Percentiles rank a stretch among this genome's conserved stretches.
These are phyloP conservation scores for Holtermannia corniformis DNA, from an alignment of 768 basidiomycete genomes.

Conservation along the genomic window DNA sequence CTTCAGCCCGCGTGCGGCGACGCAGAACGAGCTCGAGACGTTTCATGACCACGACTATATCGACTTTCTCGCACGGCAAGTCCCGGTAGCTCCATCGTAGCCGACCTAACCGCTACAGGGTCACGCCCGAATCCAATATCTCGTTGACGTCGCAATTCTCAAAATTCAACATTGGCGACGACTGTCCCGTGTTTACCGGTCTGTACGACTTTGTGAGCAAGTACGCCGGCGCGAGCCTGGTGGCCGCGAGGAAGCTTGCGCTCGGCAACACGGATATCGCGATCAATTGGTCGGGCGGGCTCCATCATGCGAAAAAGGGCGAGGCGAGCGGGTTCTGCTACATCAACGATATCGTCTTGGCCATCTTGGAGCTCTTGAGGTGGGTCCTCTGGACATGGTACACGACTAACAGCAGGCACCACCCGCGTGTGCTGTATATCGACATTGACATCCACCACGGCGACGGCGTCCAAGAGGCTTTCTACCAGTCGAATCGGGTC, in stretches of 20 bases:
- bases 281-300: slow-evolving; percentile 96
- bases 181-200: slow-evolving; percentile 91
- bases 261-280: slow-evolving; percentile 86
- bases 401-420: slow-evolving; percentile 51
- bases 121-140: slow-evolving; percentile 60
- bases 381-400: slow-evolving; percentile 35
- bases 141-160: slow-evolving; percentile 45
- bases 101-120: slow-evolving; percentile 46
- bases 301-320: slow-evolving; percentile 95
- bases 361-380: slow-evolving; percentile 84
- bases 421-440: slow-evolving; percentile 90
- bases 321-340: slow-evolving; percentile 99
- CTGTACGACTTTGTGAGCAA: slow-evolving; percentile 90
- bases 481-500: slow-evolving; percentile 95
- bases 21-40: slow-evolving; percentile 72
- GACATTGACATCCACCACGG: slow-evolving; percentile 99
- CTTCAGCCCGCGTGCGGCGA: slow-evolving; percentile 79
- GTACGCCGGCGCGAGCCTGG: slow-evolving; percentile 86
- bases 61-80: slow-evolving; percentile 83
- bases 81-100: not conserved
- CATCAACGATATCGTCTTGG: slow-evolving; percentile 91
- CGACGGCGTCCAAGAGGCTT: slow-evolving; percentile 95
- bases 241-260: slow-evolving; percentile 78
- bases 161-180: slow-evolving; percentile 85
- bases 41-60: slow-evolving; percentile 96